Conservation (phyloP, 768 basidiomycete species). For the Kwoniella dendrophila region DNA sequence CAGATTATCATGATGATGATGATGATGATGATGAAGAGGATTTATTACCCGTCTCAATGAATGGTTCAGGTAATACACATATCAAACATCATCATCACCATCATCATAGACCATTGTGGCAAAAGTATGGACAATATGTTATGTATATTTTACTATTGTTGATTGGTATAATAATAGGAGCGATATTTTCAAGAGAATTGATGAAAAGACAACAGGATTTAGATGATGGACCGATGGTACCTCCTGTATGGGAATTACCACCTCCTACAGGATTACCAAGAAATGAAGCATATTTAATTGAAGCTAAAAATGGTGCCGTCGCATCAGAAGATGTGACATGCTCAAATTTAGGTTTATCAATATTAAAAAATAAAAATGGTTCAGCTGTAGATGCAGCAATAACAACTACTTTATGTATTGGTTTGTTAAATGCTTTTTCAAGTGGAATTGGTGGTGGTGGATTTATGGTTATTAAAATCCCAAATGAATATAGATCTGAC, state of each 20-base stretch:
- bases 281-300: constrained; percentile 65
- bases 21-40: constrained; percentile 9
- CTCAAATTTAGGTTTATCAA: constrained; percentile 77
- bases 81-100: constrained; percentile 9
- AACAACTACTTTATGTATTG: constrained; percentile 71
- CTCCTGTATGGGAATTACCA: constrained; percentile 45
- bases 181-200: constrained; percentile 11
- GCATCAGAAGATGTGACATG: constrained; percentile 85
- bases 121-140: constrained; percentile 15
- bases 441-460: constrained; percentile 58
- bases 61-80: constrained; percentile 2
- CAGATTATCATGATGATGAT: constrained; percentile 16
- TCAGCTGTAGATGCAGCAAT: constrained; percentile 89
- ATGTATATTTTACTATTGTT: constrained; percentile 19
- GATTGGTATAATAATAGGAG: constrained; percentile 13
- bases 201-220: constrained; percentile 6
- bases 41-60: constrained; percentile 11
- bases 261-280: constrained; percentile 54
- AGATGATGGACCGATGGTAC: constrained; percentile 41
- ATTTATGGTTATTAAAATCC: constrained; percentile 51
- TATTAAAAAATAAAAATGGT: constrained; percentile 74
- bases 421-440: constrained; percentile 81
- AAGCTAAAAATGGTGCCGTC: constrained; percentile 78
- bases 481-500: constrained; percentile 60
- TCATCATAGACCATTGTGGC: constrained; percentile 14